Percentiles rank a stretch among this genome's conserved stretches.
Evolutionary conservation across 2,329 filamentous ascomycete species (phyloP).

Genomic region (Neocatenulostroma microsporum): DNA sequence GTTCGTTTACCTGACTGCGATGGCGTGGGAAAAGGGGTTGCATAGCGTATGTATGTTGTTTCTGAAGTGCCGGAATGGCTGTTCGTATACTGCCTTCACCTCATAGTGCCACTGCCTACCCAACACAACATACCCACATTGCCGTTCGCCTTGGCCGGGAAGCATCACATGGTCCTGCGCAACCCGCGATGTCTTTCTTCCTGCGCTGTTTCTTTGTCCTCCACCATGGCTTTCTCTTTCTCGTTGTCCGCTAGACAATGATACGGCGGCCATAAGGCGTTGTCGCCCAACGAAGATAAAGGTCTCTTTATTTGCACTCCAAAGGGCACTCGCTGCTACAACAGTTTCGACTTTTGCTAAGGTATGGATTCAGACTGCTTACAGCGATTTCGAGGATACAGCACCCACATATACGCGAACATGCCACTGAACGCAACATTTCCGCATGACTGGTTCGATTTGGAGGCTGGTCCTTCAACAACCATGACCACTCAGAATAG

Average conservation of each 20-base stretch:
- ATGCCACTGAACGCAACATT: constrained; percentile 1
- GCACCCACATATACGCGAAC: not conserved
- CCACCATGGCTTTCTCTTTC: not conserved
- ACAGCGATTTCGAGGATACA: not conserved
- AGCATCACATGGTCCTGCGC: not conserved
- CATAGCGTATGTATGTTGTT: not conserved
- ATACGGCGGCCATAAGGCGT: too few species aligned
- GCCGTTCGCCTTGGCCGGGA: too few species aligned
- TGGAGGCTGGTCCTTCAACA: not conserved
- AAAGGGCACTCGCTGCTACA: not conserved
- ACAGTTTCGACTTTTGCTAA: too few species aligned
- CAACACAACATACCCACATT: too few species aligned
- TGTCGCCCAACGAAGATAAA: not conserved
- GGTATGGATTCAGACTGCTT: too few species aligned
- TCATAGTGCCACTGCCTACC: too few species aligned
- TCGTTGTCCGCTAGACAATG: not conserved
- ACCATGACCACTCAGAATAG: not conserved
- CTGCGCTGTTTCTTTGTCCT: too few species aligned
- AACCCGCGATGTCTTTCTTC: too few species aligned
- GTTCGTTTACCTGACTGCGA: not conserved
- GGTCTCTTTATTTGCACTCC: not conserved
- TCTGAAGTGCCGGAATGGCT: not conserved
- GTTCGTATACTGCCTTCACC: not conserved
- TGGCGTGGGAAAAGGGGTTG: not conserved
- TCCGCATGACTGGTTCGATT: not conserved